These are phyloP conservation scores for Umbelopsis sp. DNA, from an alignment of 192 early-diverging fungal genomes.

Conservation along the genomic window DNA sequence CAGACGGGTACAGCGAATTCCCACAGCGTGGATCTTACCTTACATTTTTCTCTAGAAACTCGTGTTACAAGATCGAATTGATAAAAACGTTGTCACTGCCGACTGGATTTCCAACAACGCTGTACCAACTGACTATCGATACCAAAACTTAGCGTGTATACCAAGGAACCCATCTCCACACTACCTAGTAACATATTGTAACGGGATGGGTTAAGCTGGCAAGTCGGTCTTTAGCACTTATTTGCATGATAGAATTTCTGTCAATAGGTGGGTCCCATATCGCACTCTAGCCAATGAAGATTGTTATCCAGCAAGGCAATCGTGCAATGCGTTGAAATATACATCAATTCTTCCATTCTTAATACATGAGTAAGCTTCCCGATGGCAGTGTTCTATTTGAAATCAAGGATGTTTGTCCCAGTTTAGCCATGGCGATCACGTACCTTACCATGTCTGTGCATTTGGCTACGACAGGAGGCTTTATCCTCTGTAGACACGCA, in stretches of 20 bases:
- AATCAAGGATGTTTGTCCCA: neutral
- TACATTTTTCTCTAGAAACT: neutral
- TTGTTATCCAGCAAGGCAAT: too few species aligned
- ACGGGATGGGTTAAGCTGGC: too few species aligned
- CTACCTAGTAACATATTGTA: too few species aligned
- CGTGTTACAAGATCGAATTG: conserved; percentile 1
- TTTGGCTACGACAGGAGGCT: neutral
- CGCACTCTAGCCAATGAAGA: too few species aligned
- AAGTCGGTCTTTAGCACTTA: too few species aligned
- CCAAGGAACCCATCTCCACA: too few species aligned
- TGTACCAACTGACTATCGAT: neutral
- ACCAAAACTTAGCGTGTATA: too few species aligned
- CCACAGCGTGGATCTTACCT: conserved; percentile 12
- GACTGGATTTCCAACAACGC: neutral
- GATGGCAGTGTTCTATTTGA: neutral
- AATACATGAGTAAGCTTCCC: too few species aligned
- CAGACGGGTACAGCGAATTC: neutral
- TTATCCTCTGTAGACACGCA: neutral
- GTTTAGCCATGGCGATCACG: neutral
- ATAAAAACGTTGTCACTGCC: neutral
- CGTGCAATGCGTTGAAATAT: too few species aligned
- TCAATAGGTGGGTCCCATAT: too few species aligned
- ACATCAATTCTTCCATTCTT: too few species aligned
- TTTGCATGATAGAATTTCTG: too few species aligned
- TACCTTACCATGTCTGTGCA: conserved; percentile 12